A percentile compares a stretch with the other conserved stretches of the same genome.
Evolutionary conservation across 345 rosid genomes (phyloP).

Genomic region (Gossypium anomalum): DNA sequence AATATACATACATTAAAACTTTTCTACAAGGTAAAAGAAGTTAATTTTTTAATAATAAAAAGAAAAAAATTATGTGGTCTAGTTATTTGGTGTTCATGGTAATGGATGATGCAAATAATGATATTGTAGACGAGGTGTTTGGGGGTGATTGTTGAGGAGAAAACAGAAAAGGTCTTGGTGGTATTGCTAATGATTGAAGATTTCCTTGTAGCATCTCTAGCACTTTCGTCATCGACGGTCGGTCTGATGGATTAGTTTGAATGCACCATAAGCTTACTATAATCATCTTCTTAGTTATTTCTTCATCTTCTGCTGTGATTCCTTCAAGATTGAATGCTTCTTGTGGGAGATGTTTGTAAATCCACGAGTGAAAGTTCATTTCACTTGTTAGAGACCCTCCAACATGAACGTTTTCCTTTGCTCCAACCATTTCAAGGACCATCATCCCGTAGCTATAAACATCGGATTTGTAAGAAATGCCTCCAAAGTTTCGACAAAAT

Average conservation of each 20-base stretch:
- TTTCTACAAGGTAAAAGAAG: neutral
- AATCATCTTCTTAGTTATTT: constrained; percentile 27
- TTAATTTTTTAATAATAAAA: neutral
- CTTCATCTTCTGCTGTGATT: constrained; percentile 17
- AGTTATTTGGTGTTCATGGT: neutral
- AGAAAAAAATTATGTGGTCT: neutral
- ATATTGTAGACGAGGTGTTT: neutral
- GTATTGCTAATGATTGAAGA: constrained; percentile 14
- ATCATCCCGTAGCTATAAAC: constrained; percentile 53
- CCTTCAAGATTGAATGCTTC: neutral
- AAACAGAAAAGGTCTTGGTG: constrained; percentile 15
- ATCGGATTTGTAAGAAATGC: constrained; percentile 41
- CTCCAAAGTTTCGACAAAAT: constrained; percentile 20
- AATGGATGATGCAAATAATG: neutral
- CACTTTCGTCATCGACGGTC: constrained; percentile 40
- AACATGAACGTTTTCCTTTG: constrained; percentile 9
- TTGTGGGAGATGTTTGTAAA: constrained; percentile 29
- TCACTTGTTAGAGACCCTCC: constrained; percentile 23
- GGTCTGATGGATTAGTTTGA: constrained; percentile 38
- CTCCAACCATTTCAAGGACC: constrained; percentile 38
- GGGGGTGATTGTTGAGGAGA: neutral
- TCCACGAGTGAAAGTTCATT: constrained; percentile 33
- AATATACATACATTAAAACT: no score
- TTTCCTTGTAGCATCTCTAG: constrained; percentile 36
- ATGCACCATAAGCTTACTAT: constrained; percentile 46